Evolutionary conservation across 768 basidiomycete species (phyloP), one percentile per base, ranked within the genome.

Genomic region (Leccinellum luteum): DNA sequence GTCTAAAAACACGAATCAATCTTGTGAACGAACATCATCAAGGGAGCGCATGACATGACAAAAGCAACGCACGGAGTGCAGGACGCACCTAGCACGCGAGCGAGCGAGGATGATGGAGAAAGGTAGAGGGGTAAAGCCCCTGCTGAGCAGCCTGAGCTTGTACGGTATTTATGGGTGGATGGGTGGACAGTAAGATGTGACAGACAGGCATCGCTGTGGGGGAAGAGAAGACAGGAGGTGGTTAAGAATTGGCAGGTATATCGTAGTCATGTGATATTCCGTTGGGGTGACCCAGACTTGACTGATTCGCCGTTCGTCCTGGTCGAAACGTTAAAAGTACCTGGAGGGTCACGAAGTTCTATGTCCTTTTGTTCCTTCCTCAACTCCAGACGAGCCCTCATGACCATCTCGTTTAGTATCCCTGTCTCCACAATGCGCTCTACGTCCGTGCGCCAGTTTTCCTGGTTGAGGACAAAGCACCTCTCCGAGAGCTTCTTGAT

Each of bases 361-460:
- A 82, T 69, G 6, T 75, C 77, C 52, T 72, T 71, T 27, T 73
- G 69, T 3, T 70, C 56, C 55, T 78, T 74, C 23, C 76, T 77
- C 86, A 94, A 91, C 60, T 86, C 82, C 56, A 81, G 53, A 57
- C 87, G 86, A 19, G 87, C 78, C n/a, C 83, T 75, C 66, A 80
- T 79, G 43, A 85, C 68, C 1, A 92, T 94, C 23, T 90, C 86
- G 19, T 85, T 80, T 35, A 91, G 62, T 63, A 78, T 76, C 8
- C 84, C 81, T 6, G 48, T 84, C 67, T 21, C 93, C 81, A 65
- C 90, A 92, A 96, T 79, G 66, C 89, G 91, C 72, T 97, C 93
- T 23, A 97, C 70, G 79, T 86, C 92, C 0, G 85, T 79, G 57
- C 89, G 85, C 90, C 92, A 94, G 65, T 90, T 88, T 51, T 83